Evolutionary conservation across 768 basidiomycete species (phyloP), one percentile per base, ranked within the genome.

Genomic region (Leccinum uliginosum): DNA sequence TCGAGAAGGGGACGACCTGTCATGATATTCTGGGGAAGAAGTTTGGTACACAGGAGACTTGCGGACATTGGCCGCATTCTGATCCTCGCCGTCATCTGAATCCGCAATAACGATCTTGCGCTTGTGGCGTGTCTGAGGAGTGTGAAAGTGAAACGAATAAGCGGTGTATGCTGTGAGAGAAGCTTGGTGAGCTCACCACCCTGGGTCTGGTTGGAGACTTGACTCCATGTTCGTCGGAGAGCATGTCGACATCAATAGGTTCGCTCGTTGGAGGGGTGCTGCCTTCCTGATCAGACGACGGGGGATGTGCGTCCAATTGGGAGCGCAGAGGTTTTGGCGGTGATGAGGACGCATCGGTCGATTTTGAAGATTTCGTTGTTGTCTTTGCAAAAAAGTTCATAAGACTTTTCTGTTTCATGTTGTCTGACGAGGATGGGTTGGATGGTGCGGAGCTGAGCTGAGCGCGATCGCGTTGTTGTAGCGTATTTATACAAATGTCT

Each of bases 221-320:
- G 43, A 79, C 80, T 12, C 77, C 11, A 17, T 57, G 81, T 2
- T 70, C 62, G 30, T 78, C 80, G 8, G 77, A 78, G 50, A 84
- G 60, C 83, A 89, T 85, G 66, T 91, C 89, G 10, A 91, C 79
- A 61, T 92, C 89, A 55, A 91, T 81, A 27, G 82, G 77, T 55
- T 91, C 88, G 60, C 89, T 91, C 3, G 88, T 88, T 0, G 89
- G 89, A 26, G 90, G 89, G 2, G 64, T 54, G 60, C 77, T 86
- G 51, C 75, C 76, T 19, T 73, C 75, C 21, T 72, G 74, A 23
- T 82, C 82, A 45, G 83, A 86, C 17, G 77, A 78, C 32, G 65
- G 58, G 3, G 75, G 75, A 57, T 70, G 72, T 11, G 65, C 66
- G 15, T 75, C 72, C 8, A 71, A 73, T 19, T 80, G 79, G 8